Evolutionary conservation across 2,329 filamentous ascomycete genomes (phyloP), one percentile per base, ranked within the genome.

Genomic region (Claviceps paspali): DNA sequence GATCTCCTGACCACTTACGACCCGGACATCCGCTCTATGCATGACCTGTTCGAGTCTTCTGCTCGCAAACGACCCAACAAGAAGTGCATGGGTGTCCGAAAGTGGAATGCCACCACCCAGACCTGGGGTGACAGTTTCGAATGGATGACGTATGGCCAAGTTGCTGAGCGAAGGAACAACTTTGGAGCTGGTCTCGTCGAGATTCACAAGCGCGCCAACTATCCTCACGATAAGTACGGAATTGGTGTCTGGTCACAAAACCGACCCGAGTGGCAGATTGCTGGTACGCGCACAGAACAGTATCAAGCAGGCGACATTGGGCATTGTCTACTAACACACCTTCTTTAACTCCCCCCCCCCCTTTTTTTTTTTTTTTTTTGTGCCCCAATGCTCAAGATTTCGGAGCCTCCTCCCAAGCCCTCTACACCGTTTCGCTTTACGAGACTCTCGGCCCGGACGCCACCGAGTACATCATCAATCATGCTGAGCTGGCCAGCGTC

Each of bases 391-490:
- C 26, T 15, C 3, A 40, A 84, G 88, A 96, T 65, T 64, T 96
- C 52, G 91, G 76, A 28, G 79, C 82, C 54, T 76, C 83, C 62
- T 91, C 86, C 10, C 91, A 96, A 59, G 75, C 80, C 6, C 73
- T 96, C 22, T 96, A 71, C 61, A 83, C 81, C 17, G 86, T 98
- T 38, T 94, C 88, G 5, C 79, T 98, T 35, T 98, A 98, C 65
- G 91, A 96, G 59, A 95, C 88, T 10, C 73, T 98, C 5, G 88
- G 88, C 8, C 80, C 88, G 10, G 84, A 94, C 47, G 76, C 87
- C 2, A 87, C 83, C 40, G 86, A 96, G 62, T 96, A 83, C 63
- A 95, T 98, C 59, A 81, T 96, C 63, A 92, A 92, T 60, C 88
- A 96, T 56, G 76, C 85, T 38, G 70, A 78, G 43, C 64, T 96